Evolutionary conservation across 176 grass and related monocot species (phyloP), one percentile per base, ranked within the genome.

Genomic region (Aegilops sharonensis): DNA sequence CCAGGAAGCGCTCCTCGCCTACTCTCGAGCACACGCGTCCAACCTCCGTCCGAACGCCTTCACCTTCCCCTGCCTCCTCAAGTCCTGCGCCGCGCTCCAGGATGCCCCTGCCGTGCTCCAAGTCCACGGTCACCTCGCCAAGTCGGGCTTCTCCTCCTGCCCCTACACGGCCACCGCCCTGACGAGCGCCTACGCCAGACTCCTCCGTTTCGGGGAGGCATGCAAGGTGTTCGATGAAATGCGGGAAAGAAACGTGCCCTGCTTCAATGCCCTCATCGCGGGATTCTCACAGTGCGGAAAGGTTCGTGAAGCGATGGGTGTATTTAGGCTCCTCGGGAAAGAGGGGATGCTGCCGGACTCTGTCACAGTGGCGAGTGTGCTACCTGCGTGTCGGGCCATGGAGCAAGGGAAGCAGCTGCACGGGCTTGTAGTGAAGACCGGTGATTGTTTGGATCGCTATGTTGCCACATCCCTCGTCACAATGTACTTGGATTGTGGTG

Each of bases 51-150:
- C 86, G 5, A 31, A 77, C 25, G 30, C 29, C 62, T 91, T 91
- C 70, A 85, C 85, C 77, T 85, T 85, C 77, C 81, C 77, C 20
- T 77, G 54, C 77, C 52, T 90, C 56, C 89, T 83, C 80, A 83
- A 75, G 78, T 87, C 85, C 71, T 88, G 65, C 23, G 43, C 64
- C 18, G 43, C 57, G 54, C 81, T 84, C 69, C 17, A 37, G 39
- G 86, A 63, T 34, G 29, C 71, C 29, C 14, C 77, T 15, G 14
- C 23, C 23, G 29, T 82, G 27, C 62, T 61, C 40, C 50, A 83
- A 57, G 27, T 92, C 72, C 83, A 92, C 66, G n/a, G 42, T 20
- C 83, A 68, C 23, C 43, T 89, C 78, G 15, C 81, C 4, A 83
- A 80, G 8, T 82, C 31, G 5, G 83, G 72, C 1, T 77, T 88